Conservation (phyloP, 805 yeast species). For the Ogataea glucozyma region DNA sequence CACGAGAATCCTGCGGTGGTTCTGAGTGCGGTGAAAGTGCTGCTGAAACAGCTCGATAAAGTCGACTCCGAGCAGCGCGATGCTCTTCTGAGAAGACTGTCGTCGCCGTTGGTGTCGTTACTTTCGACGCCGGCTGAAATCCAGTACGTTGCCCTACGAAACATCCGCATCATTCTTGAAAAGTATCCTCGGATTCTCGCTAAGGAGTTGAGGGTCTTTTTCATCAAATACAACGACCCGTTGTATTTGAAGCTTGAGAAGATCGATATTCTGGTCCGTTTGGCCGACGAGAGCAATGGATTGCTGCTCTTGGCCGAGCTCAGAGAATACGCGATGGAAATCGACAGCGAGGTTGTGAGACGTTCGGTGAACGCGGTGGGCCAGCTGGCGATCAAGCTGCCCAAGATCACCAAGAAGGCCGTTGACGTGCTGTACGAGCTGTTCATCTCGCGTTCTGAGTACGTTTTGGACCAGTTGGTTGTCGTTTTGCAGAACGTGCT, state of each 20-base stretch:
- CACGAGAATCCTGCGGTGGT: slow-evolving; percentile 97
- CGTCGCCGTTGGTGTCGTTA: slow-evolving; percentile 85
- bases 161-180: slow-evolving; percentile 85
- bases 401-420: slow-evolving; percentile 53
- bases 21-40: slow-evolving; percentile 76
- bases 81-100: slow-evolving; percentile 61
- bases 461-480: slow-evolving; percentile 59
- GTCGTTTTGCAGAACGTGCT: slow-evolving; percentile 63
- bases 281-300: slow-evolving; percentile 62
- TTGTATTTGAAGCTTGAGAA: slow-evolving; percentile 75
- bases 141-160: slow-evolving; percentile 89
- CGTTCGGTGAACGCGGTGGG: slow-evolving; percentile 68
- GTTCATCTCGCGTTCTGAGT: slow-evolving; percentile 62
- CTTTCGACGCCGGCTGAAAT: slow-evolving; percentile 91
- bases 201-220: slow-evolving; percentile 83
- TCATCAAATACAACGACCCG: slow-evolving; percentile 85
- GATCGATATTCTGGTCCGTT: slow-evolving; percentile 69
- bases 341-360: slow-evolving; percentile 75
- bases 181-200: slow-evolving; percentile 79
- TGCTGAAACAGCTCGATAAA: slow-evolving; percentile 64
- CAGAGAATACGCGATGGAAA: slow-evolving; percentile 80
- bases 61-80: slow-evolving; percentile 41
- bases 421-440: slow-evolving; percentile 61
- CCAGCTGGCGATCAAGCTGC: slow-evolving; percentile 66
- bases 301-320: slow-evolving; percentile 64